Evolutionary conservation across 2,329 filamentous ascomycete genomes (phyloP), one percentile per base, ranked within the genome.

Genomic region (Juglanconis sp.): DNA sequence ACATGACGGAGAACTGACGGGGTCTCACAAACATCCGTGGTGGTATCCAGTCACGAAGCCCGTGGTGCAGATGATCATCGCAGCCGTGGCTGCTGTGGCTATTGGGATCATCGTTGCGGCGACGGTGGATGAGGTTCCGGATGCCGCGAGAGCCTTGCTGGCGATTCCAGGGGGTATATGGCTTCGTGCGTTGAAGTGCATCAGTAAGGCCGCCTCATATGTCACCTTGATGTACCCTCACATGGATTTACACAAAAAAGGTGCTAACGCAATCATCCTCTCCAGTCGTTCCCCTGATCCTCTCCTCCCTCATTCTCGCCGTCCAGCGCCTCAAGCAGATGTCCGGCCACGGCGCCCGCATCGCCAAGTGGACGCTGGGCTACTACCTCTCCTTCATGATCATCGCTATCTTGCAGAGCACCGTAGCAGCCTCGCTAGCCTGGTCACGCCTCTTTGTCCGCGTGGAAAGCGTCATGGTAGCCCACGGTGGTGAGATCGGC

Each of bases 361-460:
- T 83, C 0, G 81, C 79, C n/a, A 69, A 68, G 32, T 81, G 75
- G 76, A 80, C 79, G 0, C 72, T 83, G 24, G 72, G 73, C 15
- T 82, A 80, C 69, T 83, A 83, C 51, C 64, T 83, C 13, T 24
- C 73, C 24, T 83, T 81, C 3, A 83, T 81, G 0, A 63, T 82
- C 6, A 49, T 82, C 10, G 79, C 81, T 62, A 78, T 83, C 50
- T 70, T 77, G 1, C 72, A 81, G 58, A 78, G 74, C 40, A 77
- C 74, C 59, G 72, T 83, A 46, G 70, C 82, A 50, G 76, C 77
- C 47, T 74, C 74, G 3, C 71, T 80, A 0, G 77, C 80, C 10
- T 83, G 81, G 80, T 69, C 70, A 1, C 74, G 75, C 0, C 70
- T 78, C n/a, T 81, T 82, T 73, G 69, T 65, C 0, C 63, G 63